phyloP scores from a whole-genome alignment of 495 filamentous ascomycete genomes.

The Corynascus novoguineensis region DNA sequence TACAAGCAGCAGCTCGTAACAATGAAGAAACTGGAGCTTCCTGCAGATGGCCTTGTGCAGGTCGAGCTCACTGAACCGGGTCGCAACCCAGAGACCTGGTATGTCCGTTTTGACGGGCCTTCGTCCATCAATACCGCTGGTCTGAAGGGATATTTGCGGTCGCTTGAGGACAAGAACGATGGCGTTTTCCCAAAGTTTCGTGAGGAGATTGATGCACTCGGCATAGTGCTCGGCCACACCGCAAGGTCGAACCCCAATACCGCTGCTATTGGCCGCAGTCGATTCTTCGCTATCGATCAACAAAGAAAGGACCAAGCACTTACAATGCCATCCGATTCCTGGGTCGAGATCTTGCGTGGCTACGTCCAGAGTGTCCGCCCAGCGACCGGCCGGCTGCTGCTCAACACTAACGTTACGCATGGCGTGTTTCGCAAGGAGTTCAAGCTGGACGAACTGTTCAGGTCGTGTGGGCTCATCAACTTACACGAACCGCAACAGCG shows the following conservation, averaged over 20 bases:
- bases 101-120: constrained; percentile 40
- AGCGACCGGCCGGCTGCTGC: constrained; percentile 56
- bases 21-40: constrained; percentile 32
- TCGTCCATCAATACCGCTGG: constrained; percentile 42
- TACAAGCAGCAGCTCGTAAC: constrained; percentile 51
- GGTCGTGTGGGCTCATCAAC: not conserved
- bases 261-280: constrained; percentile 35
- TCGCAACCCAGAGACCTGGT: constrained; percentile 32
- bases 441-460: constrained; percentile 23
- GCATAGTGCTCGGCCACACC: constrained; percentile 42
- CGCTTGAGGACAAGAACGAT: constrained; percentile 35
- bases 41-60: constrained; percentile 26
- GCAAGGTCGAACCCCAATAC: constrained; percentile 30
- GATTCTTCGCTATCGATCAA: constrained; percentile 39
- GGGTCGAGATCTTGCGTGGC: constrained; percentile 53
- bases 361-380: constrained; percentile 63
- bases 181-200: constrained; percentile 37
- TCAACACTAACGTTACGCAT: constrained; percentile 55
- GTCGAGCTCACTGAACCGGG: constrained; percentile 45
- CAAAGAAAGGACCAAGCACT: constrained; percentile 13
- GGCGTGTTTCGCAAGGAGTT: constrained; percentile 39
- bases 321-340: constrained; percentile 25
- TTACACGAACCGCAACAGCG: not conserved
- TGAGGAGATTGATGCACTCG: constrained; percentile 44
- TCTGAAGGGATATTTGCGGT: constrained; percentile 49